A percentile compares a stretch with the other conserved stretches of the same genome.
Evolutionary conservation across 2,329 filamentous ascomycete species (phyloP).

Genomic region (Cadophora sp.): DNA sequence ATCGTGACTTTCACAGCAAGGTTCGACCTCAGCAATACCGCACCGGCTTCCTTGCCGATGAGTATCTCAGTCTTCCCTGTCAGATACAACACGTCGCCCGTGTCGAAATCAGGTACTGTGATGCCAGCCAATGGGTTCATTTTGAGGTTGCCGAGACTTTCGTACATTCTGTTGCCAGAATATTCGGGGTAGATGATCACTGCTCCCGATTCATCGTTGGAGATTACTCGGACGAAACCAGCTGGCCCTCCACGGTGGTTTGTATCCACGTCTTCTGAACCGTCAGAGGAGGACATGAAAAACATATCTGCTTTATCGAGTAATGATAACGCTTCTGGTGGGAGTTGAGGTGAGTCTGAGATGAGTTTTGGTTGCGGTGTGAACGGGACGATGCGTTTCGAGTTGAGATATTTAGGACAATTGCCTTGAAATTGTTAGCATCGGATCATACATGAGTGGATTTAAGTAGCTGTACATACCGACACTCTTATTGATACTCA

Average conservation of each 20-base stretch:
- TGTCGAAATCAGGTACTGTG: conserved; percentile 74
- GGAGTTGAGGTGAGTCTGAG: conserved; percentile 9
- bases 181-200: conserved; percentile 76
- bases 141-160: conserved; percentile 78
- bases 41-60: conserved; percentile 8
- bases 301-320: conserved; percentile 17
- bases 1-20: conserved; percentile 13
- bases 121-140: conserved; percentile 70
- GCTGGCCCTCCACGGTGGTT: conserved; percentile 71
- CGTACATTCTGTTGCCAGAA: conserved; percentile 81
- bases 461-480: conserved; percentile 45
- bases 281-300: conserved; percentile 15
- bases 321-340: background rate
- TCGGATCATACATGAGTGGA: background rate
- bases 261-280: background rate
- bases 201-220: conserved; percentile 51
- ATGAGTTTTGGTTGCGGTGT: conserved; percentile 7
- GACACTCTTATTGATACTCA: conserved; percentile 73
- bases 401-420: conserved; percentile 15
- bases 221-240: conserved; percentile 73
- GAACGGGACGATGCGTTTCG: conserved; percentile 13
- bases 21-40: conserved; percentile 11
- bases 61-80: conserved; percentile 74
- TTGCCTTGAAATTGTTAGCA: conserved; percentile 8
- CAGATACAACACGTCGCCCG: conserved; percentile 71